Evolutionary conservation across 768 basidiomycete genomes (phyloP), one percentile per base, ranked within the genome.

Genomic region (Gautieria morchelliformis): DNA sequence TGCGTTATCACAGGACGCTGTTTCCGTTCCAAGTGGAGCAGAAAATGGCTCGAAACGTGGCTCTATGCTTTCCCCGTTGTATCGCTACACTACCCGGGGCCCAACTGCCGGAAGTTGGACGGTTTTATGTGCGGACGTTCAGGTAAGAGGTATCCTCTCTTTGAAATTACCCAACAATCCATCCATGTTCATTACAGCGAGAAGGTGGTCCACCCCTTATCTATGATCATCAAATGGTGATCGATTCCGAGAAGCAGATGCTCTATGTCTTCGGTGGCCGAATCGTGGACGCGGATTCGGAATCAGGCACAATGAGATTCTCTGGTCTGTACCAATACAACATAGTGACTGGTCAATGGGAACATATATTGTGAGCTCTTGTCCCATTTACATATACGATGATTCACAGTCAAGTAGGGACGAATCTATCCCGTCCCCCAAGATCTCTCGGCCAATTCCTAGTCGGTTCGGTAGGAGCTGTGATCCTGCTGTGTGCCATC

Each of bases 201-300:
- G 75, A 77, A 4, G 84, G 82, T 1, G 88, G 87, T 1, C 89
- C 89, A 1, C 82, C 84, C 0, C 70, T 89, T 35, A 72, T 90
- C 41, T 87, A 83, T 61, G 89, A 91, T 65, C 89, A 90, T 62
- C 87, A 89, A 68, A 86, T 91, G 82, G 83, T 73, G 33, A 80
- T 90, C 64, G 89, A 91, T 63, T 76, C 76, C 41, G 83, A 84
- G 4, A 70, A 78, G 0, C 87, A 89, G 65, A 78, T 83, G 3
- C 64, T 92, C 7, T 91, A 89, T 59, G 79, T 89, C 7, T 87
- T 81, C 60, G 89, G 89, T 8, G 89, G 89, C 1, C 78, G 85
- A 15, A 73, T 89, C 4, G 78, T 85, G 15, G 85, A 87, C 60
- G 81, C 78, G 11, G 78, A 86, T 30, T 80, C 78, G 77, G 75